Conservation (phyloP, 441 rosid species). For the Metrosideros polymorpha region DNA sequence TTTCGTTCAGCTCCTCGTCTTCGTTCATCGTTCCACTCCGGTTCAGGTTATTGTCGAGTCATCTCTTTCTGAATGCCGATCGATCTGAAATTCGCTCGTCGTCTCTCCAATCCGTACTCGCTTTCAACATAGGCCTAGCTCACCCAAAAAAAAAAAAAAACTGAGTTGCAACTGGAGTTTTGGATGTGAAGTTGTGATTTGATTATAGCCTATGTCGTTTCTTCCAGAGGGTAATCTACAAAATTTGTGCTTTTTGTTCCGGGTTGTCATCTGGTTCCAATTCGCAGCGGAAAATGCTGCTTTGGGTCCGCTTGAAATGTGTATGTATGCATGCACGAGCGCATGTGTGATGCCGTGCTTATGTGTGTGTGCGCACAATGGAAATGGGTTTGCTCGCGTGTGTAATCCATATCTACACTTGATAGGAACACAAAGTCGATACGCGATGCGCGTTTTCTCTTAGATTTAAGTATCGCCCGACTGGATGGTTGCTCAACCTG, state of each 20-base stretch:
- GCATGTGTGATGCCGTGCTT: not conserved
- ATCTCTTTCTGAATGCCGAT: not conserved
- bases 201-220: not conserved
- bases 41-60: slow-evolving; percentile 24
- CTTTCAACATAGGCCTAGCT: too few species aligned
- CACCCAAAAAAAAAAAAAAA: too few species aligned
- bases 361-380: not conserved
- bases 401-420: not conserved
- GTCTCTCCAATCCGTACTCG: too few species aligned
- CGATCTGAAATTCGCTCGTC: not conserved
- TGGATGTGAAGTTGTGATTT: not conserved
- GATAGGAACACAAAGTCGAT: not conserved
- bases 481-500: not conserved
- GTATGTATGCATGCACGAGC: not conserved
- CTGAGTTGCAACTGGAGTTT: not conserved
- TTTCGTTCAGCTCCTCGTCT: slow-evolving; percentile 51
- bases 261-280: not conserved
- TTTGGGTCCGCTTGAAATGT: not conserved
- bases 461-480: not conserved
- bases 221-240: not conserved
- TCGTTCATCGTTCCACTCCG: slow-evolving; percentile 40
- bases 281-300: not conserved
- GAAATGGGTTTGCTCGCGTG: not conserved
- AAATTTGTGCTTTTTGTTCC: not conserved
- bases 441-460: not conserved